These are phyloP conservation scores for Globisporangium rhizosaccharum DNA, from an alignment of 352 stramenopile genomes.

Conservation along the genomic window DNA sequence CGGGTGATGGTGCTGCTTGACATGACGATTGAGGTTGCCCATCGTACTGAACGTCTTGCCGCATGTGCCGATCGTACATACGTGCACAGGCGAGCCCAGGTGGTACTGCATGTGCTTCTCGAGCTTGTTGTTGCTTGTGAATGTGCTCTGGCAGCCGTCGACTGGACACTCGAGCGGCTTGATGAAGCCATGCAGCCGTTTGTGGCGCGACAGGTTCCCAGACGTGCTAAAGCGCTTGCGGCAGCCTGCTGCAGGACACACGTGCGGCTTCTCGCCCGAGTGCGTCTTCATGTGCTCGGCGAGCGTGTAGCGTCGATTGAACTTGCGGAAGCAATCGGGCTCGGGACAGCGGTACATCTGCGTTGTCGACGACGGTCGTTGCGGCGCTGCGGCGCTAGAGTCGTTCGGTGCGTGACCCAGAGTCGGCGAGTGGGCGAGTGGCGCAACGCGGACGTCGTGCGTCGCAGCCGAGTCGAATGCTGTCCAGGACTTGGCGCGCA, in stretches of 20 bases:
- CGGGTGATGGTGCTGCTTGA: constrained; percentile 35
- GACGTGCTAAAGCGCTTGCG: constrained; percentile 52
- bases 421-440: background rate
- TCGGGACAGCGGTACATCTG: constrained; percentile 22
- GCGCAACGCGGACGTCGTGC: background rate
- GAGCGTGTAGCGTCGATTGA: constrained; percentile 45
- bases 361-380: too few relatives aligned
- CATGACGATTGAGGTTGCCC: constrained; percentile 49
- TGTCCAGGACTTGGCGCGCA: background rate
- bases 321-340: constrained; percentile 20
- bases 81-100: constrained; percentile 30
- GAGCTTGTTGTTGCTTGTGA: constrained; percentile 39
- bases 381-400: too few relatives aligned
- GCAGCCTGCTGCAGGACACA: constrained; percentile 32
- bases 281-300: constrained; percentile 52
- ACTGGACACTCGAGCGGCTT: constrained; percentile 32
- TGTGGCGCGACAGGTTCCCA: constrained; percentile 51
- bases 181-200: constrained; percentile 40
- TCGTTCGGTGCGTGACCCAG: too few relatives aligned
- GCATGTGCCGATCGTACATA: constrained; percentile 35
- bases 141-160: constrained; percentile 29
- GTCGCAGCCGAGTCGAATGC: background rate
- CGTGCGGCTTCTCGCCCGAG: constrained; percentile 42
- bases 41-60: constrained; percentile 58
- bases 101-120: constrained; percentile 50